Evolutionary conservation across 306 rosid genomes (phyloP), one percentile per base, ranked within the genome.

Genomic region (Hippophae tibetana): DNA sequence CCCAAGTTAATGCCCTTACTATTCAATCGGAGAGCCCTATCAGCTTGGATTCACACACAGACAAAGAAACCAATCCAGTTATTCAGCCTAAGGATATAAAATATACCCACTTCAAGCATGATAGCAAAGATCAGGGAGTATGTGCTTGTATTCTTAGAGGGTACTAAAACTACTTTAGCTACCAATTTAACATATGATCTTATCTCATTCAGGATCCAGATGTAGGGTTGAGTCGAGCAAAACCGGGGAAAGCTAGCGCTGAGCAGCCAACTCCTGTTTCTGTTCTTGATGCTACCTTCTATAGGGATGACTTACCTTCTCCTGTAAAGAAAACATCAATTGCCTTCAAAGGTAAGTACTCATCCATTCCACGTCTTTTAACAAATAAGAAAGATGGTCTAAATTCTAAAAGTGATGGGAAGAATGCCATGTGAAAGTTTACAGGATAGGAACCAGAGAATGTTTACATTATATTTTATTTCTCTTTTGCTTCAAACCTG

Each of bases 241-340:
- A 76, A 72, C 66, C 69, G 47, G 60, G 62, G 64, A 66, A 53
- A 69, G 71, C 64, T 42, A 76, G 66, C 62, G 46, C 72, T 25
- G 98, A 87, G 68, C 95, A 87, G 68, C 96, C 94, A 49, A 92
- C 96, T 70, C 98, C 98, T 47, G 76, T 85, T 64, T 92, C 98
- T 27, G 96, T 92, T 70, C 96, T 92, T 53, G 98, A 90, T 72
- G 76, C 87, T 52, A 67, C 89, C 71, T 87, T 87, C 70, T 92
- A 79, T 60, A 72, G 81, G 63, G 98, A 92, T 7, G 96, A 92
- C 47, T 89, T 95, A 4, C 97, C 95, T 56, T 92, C 98, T 61
- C 98, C 96, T 8, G 79, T 92, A 66, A 87, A 72, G 80, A 87
- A 74, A 82, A 83, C 57, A 69, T 79, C 86, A 64, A 68, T 62